Base-by-base conservation (phyloP, 129 eudicot species). In the Centrapalus pauciflorus region DNA sequence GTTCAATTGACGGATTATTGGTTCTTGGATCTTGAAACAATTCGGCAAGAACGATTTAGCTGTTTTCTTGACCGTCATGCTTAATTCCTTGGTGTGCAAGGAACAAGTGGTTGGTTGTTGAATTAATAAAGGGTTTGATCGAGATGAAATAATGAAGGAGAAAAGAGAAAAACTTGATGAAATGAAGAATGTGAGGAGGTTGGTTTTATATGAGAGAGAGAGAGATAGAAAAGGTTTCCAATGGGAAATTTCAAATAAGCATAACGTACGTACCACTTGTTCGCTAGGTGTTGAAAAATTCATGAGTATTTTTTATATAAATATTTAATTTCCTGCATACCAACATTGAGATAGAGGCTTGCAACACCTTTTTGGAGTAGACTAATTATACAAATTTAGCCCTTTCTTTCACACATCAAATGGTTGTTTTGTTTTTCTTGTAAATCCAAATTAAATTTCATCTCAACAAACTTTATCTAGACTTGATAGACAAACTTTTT, bases 21-120 rank as follows among this genome's bases (percentile, higher is more conserved):
- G 37, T 25, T 69, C 59, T 14, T 78, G 77, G 4, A 76, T 58
- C 72, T 77, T 82, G 59, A 76, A 79, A 58, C 97, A 90, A 9
- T 34, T 64, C 25, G 78, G 81, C 17, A 86, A 67, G 28, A 76
- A 77, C 1, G 79, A 69, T 84, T 74, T 81, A 57, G 79, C 60
- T 1, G 71, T 77, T 74, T 72, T 82, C 69, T 72, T 82, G 6
- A 82, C 69, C 11, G 82, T 69, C 93, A 85, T 88, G 64, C 29
- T 52, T 23, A 0, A 14, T 5, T 20, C 29, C 19, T 67, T 59
- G 61, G 7, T 34, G 33, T 62, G 29, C 32, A 35, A 30, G 35
- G 37, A 73, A 54, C 7, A 1, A 35, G 52, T 40, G 3, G 62
- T n/a, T 32, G 40, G 55, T 14, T 40, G 10, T 5, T 28, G 32